Conservation (phyloP, 1,284 basidiomycete genomes). For the Rhodotorula sp. region DNA sequence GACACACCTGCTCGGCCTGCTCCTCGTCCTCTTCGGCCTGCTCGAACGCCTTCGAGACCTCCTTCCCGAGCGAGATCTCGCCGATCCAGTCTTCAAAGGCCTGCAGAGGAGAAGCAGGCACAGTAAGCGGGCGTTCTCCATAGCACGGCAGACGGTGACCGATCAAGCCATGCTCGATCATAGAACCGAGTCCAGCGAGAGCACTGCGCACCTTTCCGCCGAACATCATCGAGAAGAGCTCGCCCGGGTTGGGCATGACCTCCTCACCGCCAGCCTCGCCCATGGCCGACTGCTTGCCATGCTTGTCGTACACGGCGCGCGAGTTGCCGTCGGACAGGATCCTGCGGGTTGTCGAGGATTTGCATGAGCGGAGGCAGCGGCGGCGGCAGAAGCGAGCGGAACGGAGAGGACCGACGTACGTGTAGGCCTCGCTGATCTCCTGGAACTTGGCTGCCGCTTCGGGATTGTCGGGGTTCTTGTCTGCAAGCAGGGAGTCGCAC, state of each 20-base stretch:
- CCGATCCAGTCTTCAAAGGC: slow-evolving; percentile 46
- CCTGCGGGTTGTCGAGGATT: slow-evolving; percentile 28
- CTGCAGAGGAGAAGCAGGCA: not conserved
- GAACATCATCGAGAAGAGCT: slow-evolving; percentile 43
- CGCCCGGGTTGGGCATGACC: slow-evolving; percentile 44
- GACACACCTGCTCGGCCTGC: slow-evolving; percentile 28
- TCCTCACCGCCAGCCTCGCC: slow-evolving; percentile 41
- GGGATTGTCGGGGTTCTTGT: slow-evolving; percentile 69
- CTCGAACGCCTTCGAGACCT: slow-evolving; percentile 39
- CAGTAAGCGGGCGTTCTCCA: not conserved
- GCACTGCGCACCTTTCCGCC: slow-evolving; percentile 35
- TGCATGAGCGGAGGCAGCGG: slow-evolving; percentile 49
- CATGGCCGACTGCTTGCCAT: slow-evolving; percentile 51
- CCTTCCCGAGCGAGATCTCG: slow-evolving; percentile 43
- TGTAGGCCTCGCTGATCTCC: slow-evolving; percentile 70
- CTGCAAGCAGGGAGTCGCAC: slow-evolving; percentile 47
- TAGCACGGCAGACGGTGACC: too few species aligned
- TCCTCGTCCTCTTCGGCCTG: slow-evolving; percentile 36
- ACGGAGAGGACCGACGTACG: not conserved
- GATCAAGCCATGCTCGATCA: not conserved
- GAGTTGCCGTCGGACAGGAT: slow-evolving; percentile 63
- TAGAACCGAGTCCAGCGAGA: not conserved
- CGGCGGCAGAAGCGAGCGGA: not conserved
- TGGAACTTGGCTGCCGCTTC: slow-evolving; percentile 68
- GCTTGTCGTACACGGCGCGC: slow-evolving; percentile 89